These are phyloP conservation scores for Fusarium sp. DNA, from an alignment of 2,329 filamentous ascomycete species.

Conservation along the genomic window DNA sequence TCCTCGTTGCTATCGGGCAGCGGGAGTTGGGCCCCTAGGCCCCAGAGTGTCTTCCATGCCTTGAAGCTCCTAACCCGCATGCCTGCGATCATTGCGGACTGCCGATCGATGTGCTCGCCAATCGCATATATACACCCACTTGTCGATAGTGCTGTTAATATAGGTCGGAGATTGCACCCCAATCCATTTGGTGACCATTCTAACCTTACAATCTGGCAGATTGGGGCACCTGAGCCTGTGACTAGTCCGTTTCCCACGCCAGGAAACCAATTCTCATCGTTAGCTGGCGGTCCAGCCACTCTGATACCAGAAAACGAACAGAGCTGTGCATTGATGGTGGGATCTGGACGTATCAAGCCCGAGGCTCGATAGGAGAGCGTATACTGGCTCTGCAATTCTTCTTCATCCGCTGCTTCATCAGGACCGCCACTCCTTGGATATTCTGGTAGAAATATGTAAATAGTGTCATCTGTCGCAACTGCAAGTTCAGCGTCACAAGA, in stretches of 20 bases:
- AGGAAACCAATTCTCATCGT: slow-evolving; percentile 50
- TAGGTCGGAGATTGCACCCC: slow-evolving; percentile 65
- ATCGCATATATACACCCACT: slow-evolving; percentile 64
- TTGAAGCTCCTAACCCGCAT: slow-evolving; percentile 57
- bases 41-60: slow-evolving; percentile 68
- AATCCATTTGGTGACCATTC: slow-evolving; percentile 71
- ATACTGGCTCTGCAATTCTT: slow-evolving; percentile 51
- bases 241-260: slow-evolving; percentile 62
- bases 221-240: slow-evolving; percentile 61
- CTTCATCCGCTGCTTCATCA: slow-evolving; percentile 46
- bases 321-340: slow-evolving; percentile 60
- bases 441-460: slow-evolving; percentile 65
- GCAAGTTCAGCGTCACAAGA: slow-evolving; percentile 70
- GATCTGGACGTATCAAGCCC: slow-evolving; percentile 54
- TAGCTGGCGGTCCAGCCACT: slow-evolving; percentile 45
- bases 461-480: slow-evolving; percentile 67
- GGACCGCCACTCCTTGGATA: slow-evolving; percentile 49
- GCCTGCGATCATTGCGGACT: slow-evolving; percentile 46
- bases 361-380: slow-evolving; percentile 51
- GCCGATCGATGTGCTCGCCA: slow-evolving; percentile 59
- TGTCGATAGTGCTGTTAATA: slow-evolving; percentile 64
- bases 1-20: slow-evolving; percentile 58
- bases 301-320: slow-evolving; percentile 55
- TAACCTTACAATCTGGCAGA: slow-evolving; percentile 67
- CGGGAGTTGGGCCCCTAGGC: slow-evolving; percentile 64